Base-by-base conservation (phyloP, 768 basidiomycete genomes). In the Amanita fuliginea region DNA sequence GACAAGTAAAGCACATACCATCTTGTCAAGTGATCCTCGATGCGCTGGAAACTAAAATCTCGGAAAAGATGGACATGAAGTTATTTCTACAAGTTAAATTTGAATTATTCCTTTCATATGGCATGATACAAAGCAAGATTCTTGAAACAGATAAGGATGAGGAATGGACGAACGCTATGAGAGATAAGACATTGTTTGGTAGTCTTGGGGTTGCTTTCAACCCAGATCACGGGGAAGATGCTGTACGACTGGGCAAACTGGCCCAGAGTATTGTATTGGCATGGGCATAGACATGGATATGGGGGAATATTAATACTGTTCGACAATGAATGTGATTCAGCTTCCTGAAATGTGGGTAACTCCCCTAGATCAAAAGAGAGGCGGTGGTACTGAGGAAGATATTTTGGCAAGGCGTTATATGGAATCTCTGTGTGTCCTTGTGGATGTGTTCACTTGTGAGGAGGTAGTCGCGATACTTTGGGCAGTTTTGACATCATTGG, bases 41-140 rank as follows among this genome's bases (percentile, higher is more conserved):
- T 35, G 42, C 49, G 19, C 41, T 50, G 24, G 41, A 36, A 19
- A 34, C 14, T 1, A 19, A 35, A 11, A 34, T 36, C 10, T 33
- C 33, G 1, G 19, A 0, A 21, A 33, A 13, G 28, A 22, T 47
- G 56, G 24, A 43, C n/a, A 24, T 19, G 14, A 22, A 22, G 18
- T 50, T 43, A 26, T 40, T 42, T 8, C 42, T 53, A 51, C 66
- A 61, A 43, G 55, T 60, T 51, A 74, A 72, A 59, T 73, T 67
- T 44, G 57, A 61, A 16, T 62, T 74, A 40, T 54, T 74, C 30
- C 42, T 60, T 53, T 66, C 72, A 7, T 74, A 67, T 43, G 67
- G 64, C 16, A 62, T 60, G 36, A 54, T 74, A 21, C 71, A 64
- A 45, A 52, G 47, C 6, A 39, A 64, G 43, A 52, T 56, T 22